A percentile compares a stretch with the other conserved stretches of the same genome.
Conservation (phyloP, 208 protist genomes). For the Balamuthia mandrillaris region DNA sequence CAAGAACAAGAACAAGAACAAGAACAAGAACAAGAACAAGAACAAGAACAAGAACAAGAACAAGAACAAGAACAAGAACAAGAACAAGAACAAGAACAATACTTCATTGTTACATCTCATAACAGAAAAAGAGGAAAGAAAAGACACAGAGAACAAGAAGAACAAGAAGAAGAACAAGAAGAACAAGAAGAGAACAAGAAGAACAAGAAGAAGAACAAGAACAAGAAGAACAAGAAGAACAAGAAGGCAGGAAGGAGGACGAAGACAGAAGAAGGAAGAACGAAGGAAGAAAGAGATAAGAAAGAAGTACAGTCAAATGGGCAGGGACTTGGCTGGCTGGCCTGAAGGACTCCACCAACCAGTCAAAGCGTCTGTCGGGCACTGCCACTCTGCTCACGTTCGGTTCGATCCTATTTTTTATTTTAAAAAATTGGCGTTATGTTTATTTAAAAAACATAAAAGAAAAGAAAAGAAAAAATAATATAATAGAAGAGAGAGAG, state of each 20-base stretch:
- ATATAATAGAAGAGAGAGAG: not conserved
- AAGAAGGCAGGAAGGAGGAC: not conserved
- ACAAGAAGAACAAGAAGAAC: not conserved
- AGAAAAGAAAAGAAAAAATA: not conserved
- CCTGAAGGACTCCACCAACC: slow-evolving; percentile 89
- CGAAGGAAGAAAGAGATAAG: not conserved
- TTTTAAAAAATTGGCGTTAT: no score
- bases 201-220: not conserved
- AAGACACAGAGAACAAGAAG: no score
- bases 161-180: no score
- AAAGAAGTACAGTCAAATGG: slow-evolving; percentile 62
- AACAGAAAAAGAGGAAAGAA: no score
- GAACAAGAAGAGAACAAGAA: no score
- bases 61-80: no score
- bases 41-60: no score
- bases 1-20: no score
- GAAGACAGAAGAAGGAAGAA: not conserved
- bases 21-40: no score
- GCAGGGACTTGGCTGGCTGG: slow-evolving; percentile 90
- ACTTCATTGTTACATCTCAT: no score
- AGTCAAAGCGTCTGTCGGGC: slow-evolving; percentile 96
- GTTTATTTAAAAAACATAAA: not conserved
- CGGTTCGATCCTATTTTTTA: slow-evolving; percentile 13
- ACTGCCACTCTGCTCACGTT: slow-evolving; percentile 84
- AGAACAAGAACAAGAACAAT: no score